Conservation (phyloP, 805 yeast species). For the Middelhovenomyces tepae region DNA sequence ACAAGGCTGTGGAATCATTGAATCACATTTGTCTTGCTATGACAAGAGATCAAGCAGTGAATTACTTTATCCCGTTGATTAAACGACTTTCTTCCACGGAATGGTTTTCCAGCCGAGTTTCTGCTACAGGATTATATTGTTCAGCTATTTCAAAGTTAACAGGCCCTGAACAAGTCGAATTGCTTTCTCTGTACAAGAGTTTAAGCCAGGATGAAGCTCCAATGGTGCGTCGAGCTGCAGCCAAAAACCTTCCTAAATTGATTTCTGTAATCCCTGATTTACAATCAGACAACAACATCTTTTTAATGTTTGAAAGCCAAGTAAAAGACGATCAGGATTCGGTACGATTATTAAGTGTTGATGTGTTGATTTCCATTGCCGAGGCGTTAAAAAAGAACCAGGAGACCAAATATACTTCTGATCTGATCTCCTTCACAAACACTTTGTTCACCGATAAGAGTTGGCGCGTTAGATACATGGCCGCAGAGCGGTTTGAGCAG, state of each 20-base stretch:
- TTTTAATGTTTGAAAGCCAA: slow-evolving; percentile 72
- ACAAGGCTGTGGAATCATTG: slow-evolving; percentile 82
- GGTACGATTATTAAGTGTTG: slow-evolving; percentile 83
- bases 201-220: slow-evolving; percentile 88
- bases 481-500: slow-evolving; percentile 83
- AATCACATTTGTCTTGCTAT: slow-evolving; percentile 48
- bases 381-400: slow-evolving; percentile 21
- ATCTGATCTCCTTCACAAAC: slow-evolving; percentile 40
- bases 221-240: slow-evolving; percentile 95
- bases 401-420: slow-evolving; percentile 16
- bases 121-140: slow-evolving; percentile 82
- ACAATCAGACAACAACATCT: slow-evolving; percentile 47
- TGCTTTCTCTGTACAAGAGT: slow-evolving; percentile 59
- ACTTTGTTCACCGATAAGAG: slow-evolving; percentile 78
- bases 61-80: slow-evolving; percentile 65
- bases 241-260: slow-evolving; percentile 67
- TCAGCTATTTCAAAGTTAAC: slow-evolving; percentile 40
- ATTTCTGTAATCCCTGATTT: slow-evolving; percentile 44
- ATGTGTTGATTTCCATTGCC: slow-evolving; percentile 75
- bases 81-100: slow-evolving; percentile 74
- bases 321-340: slow-evolving; percentile 88
- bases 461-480: slow-evolving; percentile 98
- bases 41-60: slow-evolving; percentile 47
- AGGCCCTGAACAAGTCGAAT: slow-evolving; percentile 37
- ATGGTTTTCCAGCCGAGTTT: slow-evolving; percentile 91